Evolutionary conservation across 352 stramenopile species (phyloP).

Genomic region (Pythium folliculosum): DNA sequence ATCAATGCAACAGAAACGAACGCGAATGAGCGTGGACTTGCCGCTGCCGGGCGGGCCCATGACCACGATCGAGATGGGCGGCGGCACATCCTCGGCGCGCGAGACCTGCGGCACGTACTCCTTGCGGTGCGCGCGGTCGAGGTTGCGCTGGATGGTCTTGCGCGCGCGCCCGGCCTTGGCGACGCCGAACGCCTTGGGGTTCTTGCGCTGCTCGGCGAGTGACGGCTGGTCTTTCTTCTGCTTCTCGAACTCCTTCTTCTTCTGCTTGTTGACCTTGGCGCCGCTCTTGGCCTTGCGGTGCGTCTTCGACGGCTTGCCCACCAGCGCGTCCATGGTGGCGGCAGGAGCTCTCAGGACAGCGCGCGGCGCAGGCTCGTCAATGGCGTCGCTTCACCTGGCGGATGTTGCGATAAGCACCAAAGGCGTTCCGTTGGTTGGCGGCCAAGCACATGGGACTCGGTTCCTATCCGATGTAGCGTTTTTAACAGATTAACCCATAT

Average conservation of each 20-base stretch:
- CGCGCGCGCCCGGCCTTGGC: conserved; percentile 95
- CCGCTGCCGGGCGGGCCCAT: conserved; percentile 97
- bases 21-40: conserved; percentile 98
- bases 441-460: conserved; percentile 20
- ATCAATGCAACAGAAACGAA: conserved; percentile 12
- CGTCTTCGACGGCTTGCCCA: conserved; percentile 50
- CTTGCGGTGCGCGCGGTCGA: conserved; percentile 97
- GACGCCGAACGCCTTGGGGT: conserved; percentile 96
- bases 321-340: conserved; percentile 40
- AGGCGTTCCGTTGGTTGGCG: conserved; percentile 27
- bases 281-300: conserved; percentile 86
- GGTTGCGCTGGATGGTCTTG: conserved; percentile 97
- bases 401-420: not conserved
- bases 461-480: conserved; percentile 15
- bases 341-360: not conserved
- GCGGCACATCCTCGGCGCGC: conserved; percentile 83
- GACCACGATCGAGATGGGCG: conserved; percentile 96
- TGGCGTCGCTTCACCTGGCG: conserved; percentile 25
- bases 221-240: conserved; percentile 80
- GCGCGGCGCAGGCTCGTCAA: conserved; percentile 15
- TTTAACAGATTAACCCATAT: not conserved
- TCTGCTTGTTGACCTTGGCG: conserved; percentile 96
- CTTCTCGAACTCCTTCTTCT: conserved; percentile 90
- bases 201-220: conserved; percentile 93
- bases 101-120: conserved; percentile 94